phyloP scores from a whole-genome alignment of 148 eudicot genomes.

The Rhododendron simsii region DNA sequence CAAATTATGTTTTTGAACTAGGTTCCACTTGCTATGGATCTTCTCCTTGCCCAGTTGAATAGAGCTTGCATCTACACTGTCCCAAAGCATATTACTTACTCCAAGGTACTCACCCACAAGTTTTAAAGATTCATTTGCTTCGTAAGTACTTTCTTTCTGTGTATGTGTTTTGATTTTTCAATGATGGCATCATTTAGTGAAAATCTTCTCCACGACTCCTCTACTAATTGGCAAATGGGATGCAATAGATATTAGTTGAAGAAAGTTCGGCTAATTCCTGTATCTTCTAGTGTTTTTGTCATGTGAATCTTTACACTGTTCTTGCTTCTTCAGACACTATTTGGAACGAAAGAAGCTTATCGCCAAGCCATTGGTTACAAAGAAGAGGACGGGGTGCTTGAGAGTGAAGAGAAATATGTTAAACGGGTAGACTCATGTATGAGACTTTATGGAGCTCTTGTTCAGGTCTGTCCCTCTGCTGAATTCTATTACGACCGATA shows the following conservation, averaged over 20 bases:
- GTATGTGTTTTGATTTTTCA: not conserved
- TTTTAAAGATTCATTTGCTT: not conserved
- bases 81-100: constrained; percentile 71
- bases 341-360: constrained; percentile 49
- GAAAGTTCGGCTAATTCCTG: not conserved
- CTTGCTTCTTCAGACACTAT: constrained; percentile 40
- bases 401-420: constrained; percentile 50
- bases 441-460: constrained; percentile 85
- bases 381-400: constrained; percentile 64
- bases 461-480: constrained; percentile 57
- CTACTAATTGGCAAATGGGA: not conserved
- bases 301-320: not conserved
- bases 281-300: not conserved
- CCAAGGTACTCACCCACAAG: constrained; percentile 41
- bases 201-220: not conserved
- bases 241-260: not conserved
- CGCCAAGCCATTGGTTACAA: constrained; percentile 63
- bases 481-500: not conserved
- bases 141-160: not conserved
- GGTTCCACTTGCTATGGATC: constrained; percentile 79
- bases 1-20: constrained; percentile 22
- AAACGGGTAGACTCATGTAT: constrained; percentile 51
- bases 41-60: constrained; percentile 73
- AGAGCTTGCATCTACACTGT: constrained; percentile 79
- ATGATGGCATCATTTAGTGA: not conserved